These are phyloP conservation scores for Candida freyschussii DNA, from an alignment of 1,139 yeast genomes.

Conservation along the genomic window DNA sequence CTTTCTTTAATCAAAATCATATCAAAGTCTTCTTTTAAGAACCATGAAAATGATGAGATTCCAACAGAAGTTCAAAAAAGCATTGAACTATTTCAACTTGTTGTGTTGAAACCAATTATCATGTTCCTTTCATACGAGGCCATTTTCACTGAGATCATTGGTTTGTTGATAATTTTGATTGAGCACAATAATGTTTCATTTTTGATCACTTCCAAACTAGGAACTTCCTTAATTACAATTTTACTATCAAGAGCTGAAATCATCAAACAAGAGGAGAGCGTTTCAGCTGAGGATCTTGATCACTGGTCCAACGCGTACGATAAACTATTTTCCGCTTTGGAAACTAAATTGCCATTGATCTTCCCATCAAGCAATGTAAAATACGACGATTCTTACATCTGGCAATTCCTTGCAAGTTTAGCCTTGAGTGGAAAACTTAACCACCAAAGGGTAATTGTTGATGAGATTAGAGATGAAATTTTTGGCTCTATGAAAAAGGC, in stretches of 20 bases:
- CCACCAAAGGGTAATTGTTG: slow-evolving; percentile 92
- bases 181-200: slow-evolving; percentile 69
- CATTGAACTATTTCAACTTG: slow-evolving; percentile 75
- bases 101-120: slow-evolving; percentile 82
- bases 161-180: slow-evolving; percentile 69
- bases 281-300: slow-evolving; percentile 40
- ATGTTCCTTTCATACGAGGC: slow-evolving; percentile 76
- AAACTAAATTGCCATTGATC: slow-evolving; percentile 69
- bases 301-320: slow-evolving; percentile 86
- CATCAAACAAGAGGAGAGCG: slow-evolving; percentile 73
- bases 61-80: slow-evolving; percentile 57
- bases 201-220: slow-evolving; percentile 78
- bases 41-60: slow-evolving; percentile 43
- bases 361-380: slow-evolving; percentile 70
- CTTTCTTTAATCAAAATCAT: slow-evolving; percentile 78
- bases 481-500: slow-evolving; percentile 86
- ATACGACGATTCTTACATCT: slow-evolving; percentile 79
- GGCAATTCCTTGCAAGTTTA: slow-evolving; percentile 96
- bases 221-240: slow-evolving; percentile 82
- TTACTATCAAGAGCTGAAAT: slow-evolving; percentile 89
- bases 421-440: slow-evolving; percentile 90
- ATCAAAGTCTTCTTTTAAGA: slow-evolving; percentile 71
- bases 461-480: slow-evolving; percentile 90
- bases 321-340: slow-evolving; percentile 71
- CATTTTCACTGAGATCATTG: slow-evolving; percentile 74